Evolutionary conservation across 805 yeast species (phyloP).

Genomic region (Candida endomychidarum): DNA sequence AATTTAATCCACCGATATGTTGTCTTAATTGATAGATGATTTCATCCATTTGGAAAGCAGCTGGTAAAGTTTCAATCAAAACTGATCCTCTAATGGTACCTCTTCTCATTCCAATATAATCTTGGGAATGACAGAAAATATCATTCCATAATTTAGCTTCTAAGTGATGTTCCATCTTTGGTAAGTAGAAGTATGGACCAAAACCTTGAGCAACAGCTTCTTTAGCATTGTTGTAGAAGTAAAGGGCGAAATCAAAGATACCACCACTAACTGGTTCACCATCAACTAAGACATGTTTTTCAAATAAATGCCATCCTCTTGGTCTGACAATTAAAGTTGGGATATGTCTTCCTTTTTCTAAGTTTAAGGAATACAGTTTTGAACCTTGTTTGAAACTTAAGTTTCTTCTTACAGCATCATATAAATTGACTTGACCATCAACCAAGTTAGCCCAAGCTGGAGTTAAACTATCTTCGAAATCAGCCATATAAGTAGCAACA

Average conservation of each 20-base stretch:
- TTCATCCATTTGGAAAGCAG: slow-evolving; percentile 85
- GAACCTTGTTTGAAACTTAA: slow-evolving; percentile 44
- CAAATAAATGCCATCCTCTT: slow-evolving; percentile 85
- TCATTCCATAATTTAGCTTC: slow-evolving; percentile 87
- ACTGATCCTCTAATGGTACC: slow-evolving; percentile 83
- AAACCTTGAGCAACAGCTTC: slow-evolving; percentile 60
- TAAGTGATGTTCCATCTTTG: slow-evolving; percentile 83
- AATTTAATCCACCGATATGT: slow-evolving; percentile 78
- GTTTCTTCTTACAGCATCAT: slow-evolving; percentile 71
- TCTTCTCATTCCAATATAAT: slow-evolving; percentile 62
- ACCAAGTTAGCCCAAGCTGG: slow-evolving; percentile 82
- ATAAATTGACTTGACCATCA: slow-evolving; percentile 78
- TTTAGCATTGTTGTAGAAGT: slow-evolving; percentile 72
- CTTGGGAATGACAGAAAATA: slow-evolving; percentile 74
- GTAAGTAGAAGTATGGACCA: slow-evolving; percentile 81
- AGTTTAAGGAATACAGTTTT: slow-evolving; percentile 45
- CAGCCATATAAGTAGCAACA: slow-evolving; percentile 84
- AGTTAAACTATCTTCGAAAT: slow-evolving; percentile 80
- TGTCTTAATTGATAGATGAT: slow-evolving; percentile 73
- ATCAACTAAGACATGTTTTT: slow-evolving; percentile 67
- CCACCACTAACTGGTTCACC: slow-evolving; percentile 79
- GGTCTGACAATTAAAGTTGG: slow-evolving; percentile 85
- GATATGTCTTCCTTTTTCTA: slow-evolving; percentile 52
- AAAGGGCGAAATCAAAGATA: slow-evolving; percentile 74
- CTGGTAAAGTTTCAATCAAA: slow-evolving; percentile 79